Base-by-base conservation (phyloP, 2,329 filamentous ascomycete genomes). In the Onygenales sp. region DNA sequence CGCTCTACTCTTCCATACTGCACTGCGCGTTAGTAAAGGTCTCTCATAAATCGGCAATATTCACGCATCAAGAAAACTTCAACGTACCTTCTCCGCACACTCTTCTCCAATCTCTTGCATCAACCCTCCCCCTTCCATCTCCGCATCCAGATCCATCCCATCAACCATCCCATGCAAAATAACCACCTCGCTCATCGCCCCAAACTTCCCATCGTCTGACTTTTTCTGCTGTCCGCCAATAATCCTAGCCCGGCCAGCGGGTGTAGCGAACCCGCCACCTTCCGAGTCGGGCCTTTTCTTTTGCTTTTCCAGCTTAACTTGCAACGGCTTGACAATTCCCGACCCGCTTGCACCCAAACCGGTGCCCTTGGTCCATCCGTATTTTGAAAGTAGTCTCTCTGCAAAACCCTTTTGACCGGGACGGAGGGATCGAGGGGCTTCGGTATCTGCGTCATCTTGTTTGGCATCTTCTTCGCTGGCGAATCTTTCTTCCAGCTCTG, bases 81-180 rank as follows among this genome's bases (percentile, higher is more conserved):
- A 37, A 10, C 21, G 36, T 64, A 85, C 81, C 77, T 91, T 90
- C 59, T 88, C 83, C 49, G 84, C 85, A 69, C 94, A 96, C 66
- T 95, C 88, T 64, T 96, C 88, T 6, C 93, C 93, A 69, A 98
- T 96, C 67, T 96, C 91, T 72, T 97, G 92, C 61, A 92, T 85
- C 49, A 98, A 73, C 11, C 79, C 78, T 10, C 75, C 76, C 52
- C 78, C 78, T 55, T 84, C 81, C 48, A 95, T 82, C 68, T 96
- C 92, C n/a, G 76, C 77, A 54, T 85, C 80, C 44, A 95, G 72
- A 65, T 95, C 79, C 76, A 97, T 84, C 5, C 86, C 87, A 57
- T 93, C 84, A 1, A 97, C 79, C 87, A 97, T 96, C 49, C 88
- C 85, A 51, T 80, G 79, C 14, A 96, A 73, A 45, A 94, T 83